Evolutionary conservation across 2,329 filamentous ascomycete genomes (phyloP), one percentile per base, ranked within the genome.

Genomic region (Nemania sp.): DNA sequence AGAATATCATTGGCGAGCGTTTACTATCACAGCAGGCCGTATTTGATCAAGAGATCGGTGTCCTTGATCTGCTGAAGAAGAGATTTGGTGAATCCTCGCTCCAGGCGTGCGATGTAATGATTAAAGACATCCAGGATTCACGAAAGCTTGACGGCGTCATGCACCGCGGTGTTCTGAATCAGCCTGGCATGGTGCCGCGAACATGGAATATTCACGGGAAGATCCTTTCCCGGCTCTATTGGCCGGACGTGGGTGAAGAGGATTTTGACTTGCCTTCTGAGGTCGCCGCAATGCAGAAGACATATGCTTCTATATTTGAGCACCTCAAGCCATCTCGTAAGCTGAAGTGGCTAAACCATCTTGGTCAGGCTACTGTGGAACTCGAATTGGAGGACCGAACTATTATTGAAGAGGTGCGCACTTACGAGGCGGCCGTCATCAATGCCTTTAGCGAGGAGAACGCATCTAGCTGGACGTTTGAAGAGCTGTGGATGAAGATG

Each of bases 41-140:
- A 21, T 96, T 92, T 68, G 84, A 90, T 61, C 92, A 92, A 73
- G 95, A 90, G 75, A 85, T 91, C 55, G 89, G 90, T 57, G 90
- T 97, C 4, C 82, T 98, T 5, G 88, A 94, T 59, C 83, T 98
- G 10, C 83, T 99, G 60, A 97, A 97, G 78, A 83, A 91, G 63
- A 87, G 93, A 9, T 93, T 97, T 58, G 94, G 94, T 21, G 92
- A 97, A 66, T 83, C 85, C 29, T 87, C 91, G 15, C 79, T 99
- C 47, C 95, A 98, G 73, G 90, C 91, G 50, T 97, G 93, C 75
- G 94, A 99, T 72, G 95, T 99, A 69, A 99, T 99, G 95, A 85
- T 99, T 59, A 91, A 90, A 65, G 95, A 99, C 73, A 90, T 98
- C 37, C 84, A 90, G 66, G 93, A 97, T 71, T 96, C 92, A 1